These are phyloP conservation scores for Trifolium fragiferum DNA, from an alignment of 306 rosid species.

Conservation along the genomic window DNA sequence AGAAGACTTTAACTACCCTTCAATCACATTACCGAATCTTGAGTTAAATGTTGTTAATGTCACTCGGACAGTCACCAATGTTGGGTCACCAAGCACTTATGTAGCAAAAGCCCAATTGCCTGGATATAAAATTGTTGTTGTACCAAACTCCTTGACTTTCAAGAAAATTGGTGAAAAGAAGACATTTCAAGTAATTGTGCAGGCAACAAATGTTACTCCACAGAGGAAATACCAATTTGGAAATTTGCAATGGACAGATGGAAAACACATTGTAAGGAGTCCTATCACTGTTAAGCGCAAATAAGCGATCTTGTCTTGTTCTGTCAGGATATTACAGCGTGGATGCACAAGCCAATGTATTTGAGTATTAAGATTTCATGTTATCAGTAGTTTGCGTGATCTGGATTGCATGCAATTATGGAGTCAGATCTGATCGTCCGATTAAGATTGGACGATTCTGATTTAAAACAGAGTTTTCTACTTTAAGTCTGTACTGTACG, in stretches of 20 bases:
- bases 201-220: slow-evolving; percentile 16
- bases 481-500: too few relatives aligned
- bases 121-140: slow-evolving; percentile 41
- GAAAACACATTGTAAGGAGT: slow-evolving; percentile 57
- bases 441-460: too few relatives aligned
- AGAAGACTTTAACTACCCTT: slow-evolving; percentile 64
- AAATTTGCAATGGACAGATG: slow-evolving; percentile 48
- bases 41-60: slow-evolving; percentile 4
- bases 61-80: slow-evolving; percentile 59
- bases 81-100: slow-evolving; percentile 58
- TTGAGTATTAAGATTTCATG: slow-evolving; percentile 8
- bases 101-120: slow-evolving; percentile 39
- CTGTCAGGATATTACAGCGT: neutral
- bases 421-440: too few relatives aligned
- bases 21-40: slow-evolving; percentile 54
- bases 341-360: neutral
- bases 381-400: neutral
- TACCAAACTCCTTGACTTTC: slow-evolving; percentile 50
- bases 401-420: too few relatives aligned
- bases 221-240: slow-evolving; percentile 11
- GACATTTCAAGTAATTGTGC: slow-evolving; percentile 44
- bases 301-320: neutral
- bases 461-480: too few relatives aligned
- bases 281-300: slow-evolving; percentile 43
- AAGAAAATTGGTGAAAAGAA: slow-evolving; percentile 54